Evolutionary conservation across 257 asterid genomes (phyloP).

Genomic region (Ligustrum vulgare): DNA sequence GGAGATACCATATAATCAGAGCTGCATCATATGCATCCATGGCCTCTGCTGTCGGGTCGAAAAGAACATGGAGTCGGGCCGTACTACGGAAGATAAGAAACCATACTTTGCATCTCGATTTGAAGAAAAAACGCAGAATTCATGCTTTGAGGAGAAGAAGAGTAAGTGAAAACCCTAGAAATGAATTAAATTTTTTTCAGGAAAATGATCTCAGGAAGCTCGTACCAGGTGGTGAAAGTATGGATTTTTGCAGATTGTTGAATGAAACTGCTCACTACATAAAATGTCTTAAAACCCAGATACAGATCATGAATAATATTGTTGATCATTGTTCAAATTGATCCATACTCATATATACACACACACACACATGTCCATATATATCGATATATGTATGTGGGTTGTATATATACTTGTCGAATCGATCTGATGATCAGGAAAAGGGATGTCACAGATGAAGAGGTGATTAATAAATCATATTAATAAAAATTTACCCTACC

Average conservation of each 20-base stretch:
- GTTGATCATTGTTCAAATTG: conserved; percentile 42
- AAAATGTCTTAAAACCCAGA: conserved; percentile 68
- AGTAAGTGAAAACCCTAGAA: conserved; percentile 35
- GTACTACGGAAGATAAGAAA: conserved; percentile 43
- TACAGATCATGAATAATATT: conserved; percentile 67
- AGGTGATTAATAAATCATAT: neutral
- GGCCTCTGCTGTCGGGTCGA: conserved; percentile 68
- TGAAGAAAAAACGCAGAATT: conserved; percentile 2
- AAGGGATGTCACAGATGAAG: neutral
- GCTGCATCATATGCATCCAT: conserved; percentile 64
- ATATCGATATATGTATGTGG: neutral
- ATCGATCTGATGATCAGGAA: neutral
- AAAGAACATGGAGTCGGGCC: conserved; percentile 71
- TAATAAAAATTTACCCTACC: conserved; percentile 3
- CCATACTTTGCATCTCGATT: conserved; percentile 16
- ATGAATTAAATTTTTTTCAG: conserved; percentile 17
- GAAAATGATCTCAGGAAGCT: conserved; percentile 47
- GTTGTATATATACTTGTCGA: neutral
- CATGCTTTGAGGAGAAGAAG: conserved; percentile 12
- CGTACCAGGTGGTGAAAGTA: conserved; percentile 65
- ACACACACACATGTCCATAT: no score
- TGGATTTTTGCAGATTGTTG: conserved; percentile 55
- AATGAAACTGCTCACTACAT: conserved; percentile 75
- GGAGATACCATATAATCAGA: conserved; percentile 42
- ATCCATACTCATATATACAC: neutral